phyloP scores from a whole-genome alignment of 768 basidiomycete genomes.

The Lactifluus rugatus region DNA sequence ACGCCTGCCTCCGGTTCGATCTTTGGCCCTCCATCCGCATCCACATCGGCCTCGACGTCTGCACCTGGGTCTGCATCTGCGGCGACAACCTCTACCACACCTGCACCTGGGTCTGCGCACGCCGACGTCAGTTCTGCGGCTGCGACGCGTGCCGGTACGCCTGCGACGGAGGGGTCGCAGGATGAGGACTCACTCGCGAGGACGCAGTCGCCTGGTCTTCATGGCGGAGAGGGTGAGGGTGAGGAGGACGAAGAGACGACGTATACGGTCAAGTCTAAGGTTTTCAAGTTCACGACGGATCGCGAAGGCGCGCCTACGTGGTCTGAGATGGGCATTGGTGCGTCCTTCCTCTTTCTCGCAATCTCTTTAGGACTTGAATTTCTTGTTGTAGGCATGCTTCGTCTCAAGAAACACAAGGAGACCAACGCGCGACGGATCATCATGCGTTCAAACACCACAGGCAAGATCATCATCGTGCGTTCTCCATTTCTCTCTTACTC shows the following conservation, averaged over 20 bases:
- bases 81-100: background rate
- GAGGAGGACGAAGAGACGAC: slow-evolving; percentile 72
- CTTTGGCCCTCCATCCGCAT: background rate
- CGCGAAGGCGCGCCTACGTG: slow-evolving; percentile 41
- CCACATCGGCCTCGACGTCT: background rate
- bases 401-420: slow-evolving; percentile 67
- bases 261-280: slow-evolving; percentile 50
- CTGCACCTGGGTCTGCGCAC: background rate
- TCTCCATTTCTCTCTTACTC: background rate
- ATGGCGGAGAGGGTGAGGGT: slow-evolving; percentile 68
- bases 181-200: slow-evolving; percentile 20
- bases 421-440: slow-evolving; percentile 49
- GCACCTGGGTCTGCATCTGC: background rate
- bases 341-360: slow-evolving; percentile 20
- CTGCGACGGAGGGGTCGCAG: slow-evolving; percentile 22
- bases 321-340: slow-evolving; percentile 62
- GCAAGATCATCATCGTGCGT: slow-evolving; percentile 66
- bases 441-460: slow-evolving; percentile 63
- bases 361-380: background rate
- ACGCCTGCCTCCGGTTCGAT: background rate
- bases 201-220: slow-evolving; percentile 23
- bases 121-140: background rate
- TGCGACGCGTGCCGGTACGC: slow-evolving; percentile 18
- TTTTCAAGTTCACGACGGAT: slow-evolving; percentile 47
- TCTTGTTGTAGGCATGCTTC: slow-evolving; percentile 42